Evolutionary conservation across 2,329 filamentous ascomycete species (phyloP).

Genomic region (Colletotrichum nymphaeae): DNA sequence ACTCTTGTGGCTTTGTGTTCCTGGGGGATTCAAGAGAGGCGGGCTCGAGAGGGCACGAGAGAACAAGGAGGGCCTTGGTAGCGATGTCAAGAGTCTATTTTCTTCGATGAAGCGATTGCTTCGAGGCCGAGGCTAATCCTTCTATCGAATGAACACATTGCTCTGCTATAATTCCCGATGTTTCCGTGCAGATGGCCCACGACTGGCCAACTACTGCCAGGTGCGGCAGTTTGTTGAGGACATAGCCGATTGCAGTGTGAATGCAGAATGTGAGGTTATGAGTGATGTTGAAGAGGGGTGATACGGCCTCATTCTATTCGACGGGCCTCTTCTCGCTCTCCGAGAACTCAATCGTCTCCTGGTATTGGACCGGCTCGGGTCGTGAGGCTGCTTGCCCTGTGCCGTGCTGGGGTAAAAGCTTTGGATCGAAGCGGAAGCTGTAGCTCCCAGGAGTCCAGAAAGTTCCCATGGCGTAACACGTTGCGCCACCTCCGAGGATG

Average conservation of each 20-base stretch:
- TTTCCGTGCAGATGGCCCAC: not conserved
- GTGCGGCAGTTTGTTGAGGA: constrained; percentile 40
- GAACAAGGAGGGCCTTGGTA: constrained; percentile 48
- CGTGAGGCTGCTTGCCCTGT: not conserved
- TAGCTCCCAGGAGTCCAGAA: constrained; percentile 79
- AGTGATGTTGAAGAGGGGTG: constrained; percentile 80
- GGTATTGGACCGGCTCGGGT: not conserved
- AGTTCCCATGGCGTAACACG: constrained; percentile 91
- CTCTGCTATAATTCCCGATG: not conserved
- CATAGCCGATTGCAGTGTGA: constrained; percentile 74
- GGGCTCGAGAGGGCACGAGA: constrained; percentile 54
- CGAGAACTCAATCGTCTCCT: constrained; percentile 30
- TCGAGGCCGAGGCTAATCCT: too few relatives aligned
- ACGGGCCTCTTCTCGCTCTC: constrained; percentile 34
- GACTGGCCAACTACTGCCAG: too few relatives aligned
- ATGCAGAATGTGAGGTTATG: constrained; percentile 88
- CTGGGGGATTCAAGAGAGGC: constrained; percentile 51
- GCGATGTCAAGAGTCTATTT: constrained; percentile 40
- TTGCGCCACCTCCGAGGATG: constrained; percentile 82
- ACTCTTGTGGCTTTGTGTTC: constrained; percentile 57
- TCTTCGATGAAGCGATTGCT: not conserved
- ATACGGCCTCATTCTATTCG: constrained; percentile 63
- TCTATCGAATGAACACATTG: not conserved
- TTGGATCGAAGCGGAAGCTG: constrained; percentile 44
- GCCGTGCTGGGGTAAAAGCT: not conserved